Base-by-base conservation (phyloP, 2,329 filamentous ascomycete genomes). In the Nothopassalora personata region DNA sequence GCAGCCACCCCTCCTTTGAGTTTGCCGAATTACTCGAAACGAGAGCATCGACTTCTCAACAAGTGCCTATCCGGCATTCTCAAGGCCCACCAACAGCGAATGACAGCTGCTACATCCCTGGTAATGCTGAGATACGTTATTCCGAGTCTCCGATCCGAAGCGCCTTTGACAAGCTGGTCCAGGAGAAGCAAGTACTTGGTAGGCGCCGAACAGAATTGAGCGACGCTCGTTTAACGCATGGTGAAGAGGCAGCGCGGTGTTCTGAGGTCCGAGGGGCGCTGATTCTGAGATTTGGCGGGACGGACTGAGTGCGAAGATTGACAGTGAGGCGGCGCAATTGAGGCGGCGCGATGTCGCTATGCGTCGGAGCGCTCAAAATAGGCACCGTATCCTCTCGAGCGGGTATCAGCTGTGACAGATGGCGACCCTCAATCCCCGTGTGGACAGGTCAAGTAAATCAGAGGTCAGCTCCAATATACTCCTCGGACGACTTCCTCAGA, bases 401-500 rank as follows among this genome's bases (percentile, higher is more conserved):
- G 23, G 23, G 23, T 36, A 43, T 13, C 13, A 18, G 39, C 39
- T 3, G n/a, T 43, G 39, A n/a, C 18, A 15, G 39, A n/a, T 8
- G 13, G 39, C 39, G 13, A 18, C 7, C 15, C 18, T 0, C 13
- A 43, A 7, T 43, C 39, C 13, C 4, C 8, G 39, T 11, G 18
- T 13, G 4, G 39, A 15, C 4, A 4, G 39, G n/a, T 18, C 15
- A 13, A 18, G 39, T n/a, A 43, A 43, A 18, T 15, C 7, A 10
- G 39, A 43, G 13, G 8, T 4, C 39, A 18, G 13, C 13, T 15
- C 13, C 15, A 43, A 3, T 15, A n/a, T 43, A n/a, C 39, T n/a
- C 18, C 11, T n/a, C 39, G 18, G 8, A 18, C 7, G 39, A 43
- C 7, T 18, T n/a, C 3, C 39, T 76, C 70, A 84, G 66, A 79